Percentiles rank a stretch among this genome's conserved stretches.
Evolutionary conservation across 345 rosid genomes (phyloP).

Genomic region (Eucalyptus viminalis): DNA sequence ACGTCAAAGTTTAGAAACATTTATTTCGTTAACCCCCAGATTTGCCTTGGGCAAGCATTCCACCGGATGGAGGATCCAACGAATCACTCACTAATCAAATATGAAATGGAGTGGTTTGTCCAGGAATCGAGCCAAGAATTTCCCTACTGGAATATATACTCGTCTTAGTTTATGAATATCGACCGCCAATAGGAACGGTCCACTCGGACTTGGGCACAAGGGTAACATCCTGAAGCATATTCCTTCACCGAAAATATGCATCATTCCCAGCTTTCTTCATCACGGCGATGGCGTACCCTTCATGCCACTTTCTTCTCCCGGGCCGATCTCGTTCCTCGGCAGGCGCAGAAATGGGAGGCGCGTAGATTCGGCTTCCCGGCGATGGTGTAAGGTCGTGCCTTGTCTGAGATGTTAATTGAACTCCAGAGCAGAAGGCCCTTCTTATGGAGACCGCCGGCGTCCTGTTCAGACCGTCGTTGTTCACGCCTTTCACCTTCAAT

Average conservation of each 20-base stretch:
- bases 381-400: not conserved
- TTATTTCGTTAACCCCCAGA: no score
- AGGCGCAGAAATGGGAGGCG: not conserved
- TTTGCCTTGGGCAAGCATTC: not conserved
- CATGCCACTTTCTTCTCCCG: not conserved
- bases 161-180: not conserved
- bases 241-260: not conserved
- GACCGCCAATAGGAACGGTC: not conserved
- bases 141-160: not conserved
- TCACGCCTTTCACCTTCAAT: not conserved
- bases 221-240: not conserved
- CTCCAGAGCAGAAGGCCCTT: not conserved
- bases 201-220: not conserved
- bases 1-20: rapidly evolving
- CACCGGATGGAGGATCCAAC: not conserved
- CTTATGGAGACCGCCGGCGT: not conserved
- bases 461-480: not conserved
- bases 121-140: not conserved
- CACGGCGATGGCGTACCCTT: not conserved
- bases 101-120: not conserved
- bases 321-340: not conserved
- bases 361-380: not conserved
- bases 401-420: not conserved
- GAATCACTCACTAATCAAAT: not conserved
- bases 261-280: not conserved